phyloP scores from a whole-genome alignment of 768 basidiomycete genomes.

The Termitomyces sp. region DNA sequence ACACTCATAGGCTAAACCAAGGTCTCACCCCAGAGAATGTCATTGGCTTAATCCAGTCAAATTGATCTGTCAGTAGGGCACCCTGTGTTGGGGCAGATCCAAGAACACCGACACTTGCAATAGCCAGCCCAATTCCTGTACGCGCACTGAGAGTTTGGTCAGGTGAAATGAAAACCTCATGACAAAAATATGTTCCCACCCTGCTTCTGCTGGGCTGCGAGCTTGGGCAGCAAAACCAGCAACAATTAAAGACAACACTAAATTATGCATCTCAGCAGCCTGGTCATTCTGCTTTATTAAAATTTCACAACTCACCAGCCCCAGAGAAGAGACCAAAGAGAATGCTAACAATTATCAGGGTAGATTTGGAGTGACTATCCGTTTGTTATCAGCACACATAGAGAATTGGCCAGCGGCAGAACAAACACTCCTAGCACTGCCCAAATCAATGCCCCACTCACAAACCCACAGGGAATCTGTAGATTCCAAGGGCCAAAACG shows the following conservation, averaged over 20 bases:
- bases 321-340: conserved; percentile 46
- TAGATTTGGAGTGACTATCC: conserved; percentile 26
- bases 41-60: conserved; percentile 27
- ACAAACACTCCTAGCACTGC: conserved; percentile 28
- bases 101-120: conserved; percentile 26
- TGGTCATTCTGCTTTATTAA: background rate
- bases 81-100: conserved; percentile 31
- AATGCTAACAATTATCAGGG: conserved; percentile 34
- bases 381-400: too few relatives aligned
- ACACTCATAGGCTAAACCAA: too few relatives aligned
- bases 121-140: conserved; percentile 27
- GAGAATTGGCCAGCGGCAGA: background rate
- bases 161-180: background rate
- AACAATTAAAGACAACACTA: background rate
- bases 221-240: conserved; percentile 23
- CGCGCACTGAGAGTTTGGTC: conserved; percentile 23
- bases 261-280: background rate
- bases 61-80: conserved; percentile 25
- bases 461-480: background rate
- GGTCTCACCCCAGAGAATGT: conserved; percentile 17
- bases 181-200: conserved; percentile 19
- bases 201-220: conserved; percentile 25
- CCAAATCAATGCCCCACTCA: conserved; percentile 25
- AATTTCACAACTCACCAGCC: conserved; percentile 28
- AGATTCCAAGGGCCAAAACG: conserved; percentile 26